These are phyloP conservation scores for Xylaria grammica DNA, from an alignment of 495 filamentous ascomycete species.

Conservation along the genomic window DNA sequence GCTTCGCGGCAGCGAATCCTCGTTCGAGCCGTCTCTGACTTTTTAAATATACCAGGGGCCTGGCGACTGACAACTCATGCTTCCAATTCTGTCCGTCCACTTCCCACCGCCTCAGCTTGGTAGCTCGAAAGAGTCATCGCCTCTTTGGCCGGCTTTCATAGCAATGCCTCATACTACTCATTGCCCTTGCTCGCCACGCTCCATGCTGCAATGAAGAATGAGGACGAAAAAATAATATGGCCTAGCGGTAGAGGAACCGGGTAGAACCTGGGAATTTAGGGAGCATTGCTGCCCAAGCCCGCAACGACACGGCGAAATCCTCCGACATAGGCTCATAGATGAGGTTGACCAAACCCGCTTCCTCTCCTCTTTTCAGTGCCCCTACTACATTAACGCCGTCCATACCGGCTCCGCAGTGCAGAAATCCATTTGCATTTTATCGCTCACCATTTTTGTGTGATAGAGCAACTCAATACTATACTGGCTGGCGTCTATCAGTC, in stretches of 20 bases:
- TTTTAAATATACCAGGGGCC: conserved; percentile 13
- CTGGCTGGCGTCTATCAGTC: conserved; percentile 47
- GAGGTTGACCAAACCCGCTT: conserved; percentile 34
- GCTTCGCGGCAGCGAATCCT: conserved; percentile 17
- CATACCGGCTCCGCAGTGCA: conserved; percentile 32
- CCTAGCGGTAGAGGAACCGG: conserved; percentile 19
- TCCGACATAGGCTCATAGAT: conserved; percentile 41
- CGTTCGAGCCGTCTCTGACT: conserved; percentile 12
- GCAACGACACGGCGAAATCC: conserved; percentile 35
- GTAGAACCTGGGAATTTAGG: conserved; percentile 41
- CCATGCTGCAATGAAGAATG: conserved; percentile 4
- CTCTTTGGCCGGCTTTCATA: conserved; percentile 2
- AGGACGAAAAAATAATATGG: not conserved
- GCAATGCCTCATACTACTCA: conserved; percentile 10
- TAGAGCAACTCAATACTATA: conserved; percentile 25
- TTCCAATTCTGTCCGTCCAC: conserved; percentile 2
- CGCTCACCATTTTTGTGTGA: conserved; percentile 31
- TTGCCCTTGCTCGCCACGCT: conserved; percentile 5
- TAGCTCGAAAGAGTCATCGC: conserved; percentile 28
- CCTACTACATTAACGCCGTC: conserved; percentile 20
- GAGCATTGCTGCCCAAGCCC: conserved; percentile 59
- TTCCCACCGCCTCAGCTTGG: conserved; percentile 27
- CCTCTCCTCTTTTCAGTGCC: conserved; percentile 24
- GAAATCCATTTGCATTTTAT: conserved; percentile 29
- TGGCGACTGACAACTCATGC: conserved; percentile 23